Evolutionary conservation across 768 basidiomycete species (phyloP).

Genomic region (Mycena amicta): DNA sequence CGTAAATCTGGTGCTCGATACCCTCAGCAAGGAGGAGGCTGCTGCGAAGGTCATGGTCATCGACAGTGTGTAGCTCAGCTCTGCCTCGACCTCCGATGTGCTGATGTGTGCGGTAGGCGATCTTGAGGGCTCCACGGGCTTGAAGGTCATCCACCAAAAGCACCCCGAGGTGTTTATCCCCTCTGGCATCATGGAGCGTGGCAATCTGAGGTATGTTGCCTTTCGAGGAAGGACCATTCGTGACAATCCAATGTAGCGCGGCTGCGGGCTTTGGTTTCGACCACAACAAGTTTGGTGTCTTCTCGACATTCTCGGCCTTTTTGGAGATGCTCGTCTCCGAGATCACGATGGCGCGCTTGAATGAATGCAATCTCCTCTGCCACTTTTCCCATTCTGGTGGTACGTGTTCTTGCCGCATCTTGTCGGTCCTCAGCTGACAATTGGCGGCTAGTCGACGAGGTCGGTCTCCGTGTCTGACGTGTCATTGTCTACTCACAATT

Average conservation of each 20-base stretch:
- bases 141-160: conserved; percentile 87
- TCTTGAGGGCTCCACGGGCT: conserved; percentile 86
- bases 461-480: conserved; percentile 26
- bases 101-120: conserved; percentile 51
- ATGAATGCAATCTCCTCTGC: conserved; percentile 83
- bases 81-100: conserved; percentile 12
- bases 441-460: conserved; percentile 58
- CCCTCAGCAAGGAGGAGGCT: conserved; percentile 73
- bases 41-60: conserved; percentile 84
- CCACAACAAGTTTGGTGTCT: conserved; percentile 80
- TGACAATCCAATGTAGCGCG: too few relatives aligned
- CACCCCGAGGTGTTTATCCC: conserved; percentile 86
- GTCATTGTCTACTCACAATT: not conserved
- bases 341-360: conserved; percentile 90
- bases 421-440: not conserved
- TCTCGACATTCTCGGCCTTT: conserved; percentile 91
- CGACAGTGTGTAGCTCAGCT: conserved; percentile 58
- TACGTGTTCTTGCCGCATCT: conserved; percentile 31
- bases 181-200: conserved; percentile 86
- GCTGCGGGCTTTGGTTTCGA: conserved; percentile 89
- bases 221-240: too few relatives aligned
- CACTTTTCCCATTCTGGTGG: conserved; percentile 91
- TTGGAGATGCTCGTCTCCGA: conserved; percentile 90
- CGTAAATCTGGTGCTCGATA: conserved; percentile 77
- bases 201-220: too few relatives aligned